A percentile compares a stretch with the other conserved stretches of the same genome.
These are phyloP conservation scores for Umbelopsis vinacea DNA, from an alignment of 192 early-diverging fungal species.

Conservation along the genomic window DNA sequence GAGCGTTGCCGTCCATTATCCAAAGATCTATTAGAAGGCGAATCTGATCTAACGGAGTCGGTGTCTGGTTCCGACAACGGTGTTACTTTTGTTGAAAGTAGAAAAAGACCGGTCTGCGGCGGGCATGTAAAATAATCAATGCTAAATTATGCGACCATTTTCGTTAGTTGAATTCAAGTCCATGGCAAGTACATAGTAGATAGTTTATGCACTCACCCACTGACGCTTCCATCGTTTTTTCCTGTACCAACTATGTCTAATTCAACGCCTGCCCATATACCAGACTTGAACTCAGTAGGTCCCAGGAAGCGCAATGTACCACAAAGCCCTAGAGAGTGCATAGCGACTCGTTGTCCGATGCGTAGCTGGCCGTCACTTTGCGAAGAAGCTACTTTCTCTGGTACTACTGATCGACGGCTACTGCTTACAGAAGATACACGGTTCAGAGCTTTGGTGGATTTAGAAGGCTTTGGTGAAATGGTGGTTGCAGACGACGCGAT, in stretches of 20 bases:
- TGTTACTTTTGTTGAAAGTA: slow-evolving; percentile 62
- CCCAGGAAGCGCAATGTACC: slow-evolving; percentile 79
- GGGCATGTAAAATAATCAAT: slow-evolving; percentile 73
- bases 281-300: slow-evolving; percentile 72
- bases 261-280: slow-evolving; percentile 81
- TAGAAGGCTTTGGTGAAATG: slow-evolving; percentile 14
- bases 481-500: slow-evolving; percentile 6
- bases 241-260: slow-evolving; percentile 72
- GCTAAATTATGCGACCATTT: slow-evolving; percentile 37
- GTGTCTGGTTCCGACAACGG: slow-evolving; percentile 23
- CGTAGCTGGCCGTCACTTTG: neutral
- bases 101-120: slow-evolving; percentile 72
- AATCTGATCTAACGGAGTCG: slow-evolving; percentile 30
- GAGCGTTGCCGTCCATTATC: slow-evolving; percentile 4
- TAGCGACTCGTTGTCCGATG: slow-evolving; percentile 65
- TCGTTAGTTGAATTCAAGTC: no score
- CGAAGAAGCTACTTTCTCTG: neutral
- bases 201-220: slow-evolving; percentile 50
- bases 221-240: slow-evolving; percentile 79
- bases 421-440: slow-evolving; percentile 8
- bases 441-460: slow-evolving; percentile 11
- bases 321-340: slow-evolving; percentile 59
- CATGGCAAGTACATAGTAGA: no score
- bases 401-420: neutral
- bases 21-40: slow-evolving; percentile 15